Conservation (phyloP, 257 asterid genomes). For the Lycium barbarum region DNA sequence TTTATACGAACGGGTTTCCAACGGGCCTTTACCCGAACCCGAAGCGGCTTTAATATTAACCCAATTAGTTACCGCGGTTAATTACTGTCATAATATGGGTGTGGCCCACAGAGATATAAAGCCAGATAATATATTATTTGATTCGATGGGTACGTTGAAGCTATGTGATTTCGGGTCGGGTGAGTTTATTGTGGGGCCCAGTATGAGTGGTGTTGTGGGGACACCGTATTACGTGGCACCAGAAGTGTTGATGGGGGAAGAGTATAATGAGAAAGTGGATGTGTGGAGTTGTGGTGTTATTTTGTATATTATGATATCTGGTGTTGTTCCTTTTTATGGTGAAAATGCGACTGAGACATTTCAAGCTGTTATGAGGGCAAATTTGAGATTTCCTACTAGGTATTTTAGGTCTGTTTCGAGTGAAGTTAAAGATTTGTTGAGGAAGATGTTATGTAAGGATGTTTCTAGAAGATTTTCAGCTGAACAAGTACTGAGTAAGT, state of each 20-base stretch:
- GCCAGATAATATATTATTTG: slow-evolving; percentile 67
- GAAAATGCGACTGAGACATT: too few species aligned
- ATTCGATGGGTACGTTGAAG: slow-evolving; percentile 48
- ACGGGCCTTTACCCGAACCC: slow-evolving; percentile 51
- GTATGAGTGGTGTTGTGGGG: slow-evolving; percentile 41
- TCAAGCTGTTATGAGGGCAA: too few species aligned
- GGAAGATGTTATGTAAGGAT: too few species aligned
- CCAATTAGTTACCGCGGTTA: slow-evolving; percentile 53
- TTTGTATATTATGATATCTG: slow-evolving; percentile 53
- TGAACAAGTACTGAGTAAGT: too few species aligned
- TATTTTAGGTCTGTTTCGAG: too few species aligned
- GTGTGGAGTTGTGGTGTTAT: slow-evolving; percentile 49
- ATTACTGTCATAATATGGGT: slow-evolving; percentile 59
- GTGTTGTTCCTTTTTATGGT: slow-evolving; percentile 49
- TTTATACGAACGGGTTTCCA: slow-evolving; percentile 55
- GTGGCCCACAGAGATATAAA: slow-evolving; percentile 65
- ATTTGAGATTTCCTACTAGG: too few species aligned
- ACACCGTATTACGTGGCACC: slow-evolving; percentile 63
- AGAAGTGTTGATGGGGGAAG: slow-evolving; percentile 53
- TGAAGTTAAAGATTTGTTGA: too few species aligned
- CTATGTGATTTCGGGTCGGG: slow-evolving; percentile 77
- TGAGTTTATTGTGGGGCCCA: slow-evolving; percentile 48
- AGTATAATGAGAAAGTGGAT: slow-evolving; percentile 60
- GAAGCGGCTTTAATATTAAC: slow-evolving; percentile 50
- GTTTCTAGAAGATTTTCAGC: too few species aligned